Conservation (phyloP, 805 yeast species). For the Nakazawaea siamensis region DNA sequence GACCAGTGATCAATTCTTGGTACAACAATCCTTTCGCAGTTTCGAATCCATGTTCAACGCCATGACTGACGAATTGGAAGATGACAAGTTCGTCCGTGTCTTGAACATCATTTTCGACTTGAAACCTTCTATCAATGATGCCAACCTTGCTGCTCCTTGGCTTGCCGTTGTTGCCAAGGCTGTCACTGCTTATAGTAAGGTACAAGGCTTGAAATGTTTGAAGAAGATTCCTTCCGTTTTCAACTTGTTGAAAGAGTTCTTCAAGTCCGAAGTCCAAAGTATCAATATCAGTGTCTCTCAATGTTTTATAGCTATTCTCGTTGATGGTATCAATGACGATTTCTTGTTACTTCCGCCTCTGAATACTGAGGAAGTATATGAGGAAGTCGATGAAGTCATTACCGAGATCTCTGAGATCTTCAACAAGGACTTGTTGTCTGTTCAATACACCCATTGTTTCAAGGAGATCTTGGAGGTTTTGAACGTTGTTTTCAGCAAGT, state of each 20-base stretch:
- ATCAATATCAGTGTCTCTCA: constrained; percentile 75
- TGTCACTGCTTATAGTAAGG: constrained; percentile 35
- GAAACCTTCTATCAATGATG: constrained; percentile 75
- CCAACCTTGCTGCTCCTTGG: constrained; percentile 90
- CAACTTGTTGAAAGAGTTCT: constrained; percentile 50
- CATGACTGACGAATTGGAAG: constrained; percentile 42
- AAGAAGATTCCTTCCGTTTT: constrained; percentile 49
- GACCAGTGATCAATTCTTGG: constrained; percentile 76
- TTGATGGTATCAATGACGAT: constrained; percentile 57
- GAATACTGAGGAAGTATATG: constrained; percentile 42
- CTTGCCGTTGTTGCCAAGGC: constrained; percentile 82
- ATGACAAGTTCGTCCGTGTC: constrained; percentile 55
- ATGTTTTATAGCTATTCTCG: constrained; percentile 73
- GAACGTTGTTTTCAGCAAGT: constrained; percentile 50
- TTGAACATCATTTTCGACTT: constrained; percentile 68
- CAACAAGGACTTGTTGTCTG: constrained; percentile 49
- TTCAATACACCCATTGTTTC: constrained; percentile 71
- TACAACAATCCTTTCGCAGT: constrained; percentile 75
- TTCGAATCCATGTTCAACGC: constrained; percentile 75
- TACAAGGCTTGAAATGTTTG: constrained; percentile 43
- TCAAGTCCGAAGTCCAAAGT: constrained; percentile 54
- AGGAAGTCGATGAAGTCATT: constrained; percentile 46
- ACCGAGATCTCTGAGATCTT: constrained; percentile 43
- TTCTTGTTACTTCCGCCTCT: constrained; percentile 35
- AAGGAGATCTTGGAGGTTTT: constrained; percentile 65